A percentile compares a stretch with the other conserved stretches of the same genome.
Conservation (phyloP, 1,284 basidiomycete genomes). For the Cutaneotrichosporon sp. region DNA sequence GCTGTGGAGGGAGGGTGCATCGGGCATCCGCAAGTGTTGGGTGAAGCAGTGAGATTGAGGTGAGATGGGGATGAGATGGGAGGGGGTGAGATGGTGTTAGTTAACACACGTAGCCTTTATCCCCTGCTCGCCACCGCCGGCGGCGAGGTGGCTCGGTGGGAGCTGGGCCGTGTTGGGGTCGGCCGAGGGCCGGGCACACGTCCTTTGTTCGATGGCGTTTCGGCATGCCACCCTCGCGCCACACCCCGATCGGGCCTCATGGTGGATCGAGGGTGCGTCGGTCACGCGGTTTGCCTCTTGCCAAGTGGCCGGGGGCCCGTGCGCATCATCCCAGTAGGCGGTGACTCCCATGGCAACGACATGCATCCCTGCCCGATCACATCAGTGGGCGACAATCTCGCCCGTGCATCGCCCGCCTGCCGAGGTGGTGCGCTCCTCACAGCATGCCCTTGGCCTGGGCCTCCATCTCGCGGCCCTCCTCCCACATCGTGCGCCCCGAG, state of each 20-base stretch:
- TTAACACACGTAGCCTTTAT: not conserved
- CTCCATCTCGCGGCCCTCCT: slow-evolving; percentile 54
- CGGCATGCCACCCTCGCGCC: not conserved
- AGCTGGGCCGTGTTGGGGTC: not conserved
- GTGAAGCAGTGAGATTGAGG: not conserved
- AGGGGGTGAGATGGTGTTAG: not conserved
- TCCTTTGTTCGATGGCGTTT: not conserved
- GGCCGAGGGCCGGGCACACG: not conserved
- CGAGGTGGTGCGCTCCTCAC: not conserved
- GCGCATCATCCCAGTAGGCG: not conserved
- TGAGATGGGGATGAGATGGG: not conserved
- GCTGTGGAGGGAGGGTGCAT: not conserved
- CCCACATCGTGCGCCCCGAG: slow-evolving; percentile 55
- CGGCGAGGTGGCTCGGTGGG: not conserved
- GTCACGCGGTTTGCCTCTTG: not conserved
- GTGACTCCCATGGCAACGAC: not conserved
- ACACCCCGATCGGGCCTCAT: not conserved
- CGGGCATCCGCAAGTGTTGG: not conserved
- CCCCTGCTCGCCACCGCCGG: not conserved
- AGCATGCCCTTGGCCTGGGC: slow-evolving; percentile 29
- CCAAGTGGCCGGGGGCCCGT: no score
- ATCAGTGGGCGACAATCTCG: not conserved
- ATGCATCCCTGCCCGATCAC: not conserved
- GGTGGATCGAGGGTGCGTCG: not conserved
- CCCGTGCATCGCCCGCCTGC: not conserved